Base-by-base conservation (phyloP, 2,329 filamentous ascomycete species). In the Diaporthe destruens region DNA sequence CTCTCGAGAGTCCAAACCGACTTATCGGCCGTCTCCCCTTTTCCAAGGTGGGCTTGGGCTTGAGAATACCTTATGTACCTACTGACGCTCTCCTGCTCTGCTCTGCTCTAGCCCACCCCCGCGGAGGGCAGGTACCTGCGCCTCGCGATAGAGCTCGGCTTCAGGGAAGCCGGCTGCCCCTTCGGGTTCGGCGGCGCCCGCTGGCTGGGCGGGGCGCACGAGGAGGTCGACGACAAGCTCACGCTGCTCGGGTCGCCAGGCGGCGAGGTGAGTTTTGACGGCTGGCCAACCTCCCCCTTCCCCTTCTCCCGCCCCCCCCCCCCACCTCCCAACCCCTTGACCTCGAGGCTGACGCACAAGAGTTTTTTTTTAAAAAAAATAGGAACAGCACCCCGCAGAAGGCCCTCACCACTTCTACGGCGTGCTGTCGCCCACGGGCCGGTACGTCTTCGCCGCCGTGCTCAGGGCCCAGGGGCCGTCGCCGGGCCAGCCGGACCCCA, bases 141-240 rank as follows among this genome's bases (percentile, higher is more conserved):
- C 36, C 65, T 68, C 18, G 65, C 65, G 3, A n/a, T 68, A n/a
- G 36, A 55, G 29, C 51, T 44, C 34, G 36, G 49, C 4, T 55
- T 68, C 49, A 68, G 44, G 65, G 14, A 44, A 9, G 47, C 56
- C 18, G 51, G 34, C 7, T 68, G 65, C 36, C 51, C 36, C 7
- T 55, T 68, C 36, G 65, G 32, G 23, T 55, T 68, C 9, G 65
- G 65, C 25, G 47, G n/a, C 51, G 25, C 55, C 49, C 23, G 12
- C 23, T 55, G 65, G 65, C 51, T 68, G 25, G 56, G 65, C 12
- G 65, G 51, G 18, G 32, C n/a, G 25, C 65, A 68, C 23, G 65
- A 68, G 65, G 51, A 68, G 42, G 36, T 55, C 18, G 65, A 68
- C 23, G 65, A 68, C 23, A 68, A 68, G 65, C 9, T 39, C 51